Conservation (phyloP, 1,139 yeast genomes). For the Debaryomycetaceae sp. region DNA sequence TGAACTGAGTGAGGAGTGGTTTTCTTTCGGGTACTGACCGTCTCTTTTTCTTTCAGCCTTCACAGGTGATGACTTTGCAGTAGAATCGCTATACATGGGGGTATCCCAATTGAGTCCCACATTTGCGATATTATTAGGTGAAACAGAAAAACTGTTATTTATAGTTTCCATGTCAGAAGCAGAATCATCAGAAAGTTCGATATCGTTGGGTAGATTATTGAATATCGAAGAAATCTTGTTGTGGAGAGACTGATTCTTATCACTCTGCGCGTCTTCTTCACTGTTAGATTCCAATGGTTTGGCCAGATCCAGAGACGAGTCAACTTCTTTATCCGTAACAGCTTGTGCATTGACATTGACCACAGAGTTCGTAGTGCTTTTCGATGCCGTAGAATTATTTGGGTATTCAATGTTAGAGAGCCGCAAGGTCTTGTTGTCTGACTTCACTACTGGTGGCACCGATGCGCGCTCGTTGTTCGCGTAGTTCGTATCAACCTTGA, state of each 20-base stretch:
- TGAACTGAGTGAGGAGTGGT: constrained; percentile 41
- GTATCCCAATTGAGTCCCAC: constrained; percentile 2
- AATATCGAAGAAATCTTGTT: constrained; percentile 38
- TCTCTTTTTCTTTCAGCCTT: constrained; percentile 19
- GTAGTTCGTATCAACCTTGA: not conserved
- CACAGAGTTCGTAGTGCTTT: constrained; percentile 30
- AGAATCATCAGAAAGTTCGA: constrained; percentile 47
- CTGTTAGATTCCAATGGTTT: constrained; percentile 1
- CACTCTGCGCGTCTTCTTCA: not conserved
- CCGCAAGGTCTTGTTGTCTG: constrained; percentile 30
- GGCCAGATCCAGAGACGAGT: not conserved
- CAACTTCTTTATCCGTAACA: constrained; percentile 15
- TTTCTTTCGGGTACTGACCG: constrained; percentile 6
- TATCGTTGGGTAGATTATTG: constrained; percentile 47
- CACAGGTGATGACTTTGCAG: constrained; percentile 30
- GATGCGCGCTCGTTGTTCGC: not conserved
- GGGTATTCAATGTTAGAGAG: constrained; percentile 22
- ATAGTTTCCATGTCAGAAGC: constrained; percentile 44
- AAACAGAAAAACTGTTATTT: constrained; percentile 12
- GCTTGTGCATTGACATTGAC: constrained; percentile 32
- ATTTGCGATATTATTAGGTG: constrained; percentile 9
- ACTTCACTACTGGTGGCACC: constrained; percentile 13
- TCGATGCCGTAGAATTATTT: constrained; percentile 8
- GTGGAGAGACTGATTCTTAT: constrained; percentile 14
- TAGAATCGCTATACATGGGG: constrained; percentile 23